Conservation (phyloP, 176 grass and related monocot species). For the Saccharum officinarum region DNA sequence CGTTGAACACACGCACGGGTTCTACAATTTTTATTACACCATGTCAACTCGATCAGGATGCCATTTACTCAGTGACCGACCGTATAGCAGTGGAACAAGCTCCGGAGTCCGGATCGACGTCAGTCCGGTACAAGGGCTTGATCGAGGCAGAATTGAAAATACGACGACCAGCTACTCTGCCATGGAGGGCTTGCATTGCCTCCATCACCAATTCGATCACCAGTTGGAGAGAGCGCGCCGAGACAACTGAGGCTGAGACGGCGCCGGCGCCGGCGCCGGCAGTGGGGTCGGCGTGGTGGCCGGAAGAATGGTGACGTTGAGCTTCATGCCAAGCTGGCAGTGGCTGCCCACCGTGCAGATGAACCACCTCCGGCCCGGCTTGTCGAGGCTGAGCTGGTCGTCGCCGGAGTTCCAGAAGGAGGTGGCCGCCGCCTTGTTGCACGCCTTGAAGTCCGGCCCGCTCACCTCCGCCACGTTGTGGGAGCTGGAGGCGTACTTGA, state of each 20-base stretch:
- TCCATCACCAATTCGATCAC: neutral
- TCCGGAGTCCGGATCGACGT: no score
- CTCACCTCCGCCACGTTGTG: constrained; percentile 19
- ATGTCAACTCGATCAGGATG: neutral
- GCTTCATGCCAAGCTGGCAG: constrained; percentile 27
- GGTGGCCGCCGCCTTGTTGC: neutral
- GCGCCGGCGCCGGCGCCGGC: neutral
- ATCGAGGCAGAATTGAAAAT: no score
- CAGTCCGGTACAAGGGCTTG: no score
- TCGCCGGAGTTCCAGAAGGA: neutral
- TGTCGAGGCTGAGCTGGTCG: neutral
- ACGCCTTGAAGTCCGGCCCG: constrained; percentile 17
- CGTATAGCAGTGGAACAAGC: no score
- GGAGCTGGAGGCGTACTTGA: neutral
- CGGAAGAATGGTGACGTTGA: constrained; percentile 19
- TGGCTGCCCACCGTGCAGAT: constrained; percentile 15
- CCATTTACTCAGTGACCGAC: no score
- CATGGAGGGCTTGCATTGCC: no score
- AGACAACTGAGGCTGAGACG: neutral
- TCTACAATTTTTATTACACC: neutral
- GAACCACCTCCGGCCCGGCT: constrained; percentile 27
- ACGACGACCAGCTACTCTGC: no score
- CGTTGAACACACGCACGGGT: no score
- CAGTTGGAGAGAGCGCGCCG: neutral
- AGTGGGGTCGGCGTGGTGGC: neutral